Evolutionary conservation across 202 grass and related monocot species (phyloP), one percentile per base, ranked within the genome.

Genomic region (Setaria viridis): DNA sequence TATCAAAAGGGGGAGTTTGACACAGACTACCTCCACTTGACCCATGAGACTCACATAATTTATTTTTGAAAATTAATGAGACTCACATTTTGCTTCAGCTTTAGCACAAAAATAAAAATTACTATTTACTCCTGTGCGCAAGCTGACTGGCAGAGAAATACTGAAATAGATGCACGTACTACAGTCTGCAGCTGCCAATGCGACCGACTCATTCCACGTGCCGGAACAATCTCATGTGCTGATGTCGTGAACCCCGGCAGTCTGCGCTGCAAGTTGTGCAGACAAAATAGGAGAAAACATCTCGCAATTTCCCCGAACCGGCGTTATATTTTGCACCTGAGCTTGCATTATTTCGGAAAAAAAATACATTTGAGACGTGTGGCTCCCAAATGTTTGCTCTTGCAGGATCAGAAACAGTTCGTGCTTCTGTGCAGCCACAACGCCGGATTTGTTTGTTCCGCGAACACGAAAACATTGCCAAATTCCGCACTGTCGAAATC

Each of bases 151-250:
- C 11, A 1, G 1, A 32, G 1, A 19, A 73, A 30, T 33, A 16
- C 6, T 16, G 70, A 49, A 72, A 10, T 53, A 35, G 46, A 53
- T 34, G 70, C 70, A 32, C 21, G 70, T 33, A 15, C 29, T 39
- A 41, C n/a, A 71, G 20, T 20, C 43, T 12, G 62, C 62, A 29
- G 9, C 57, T 11, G 12, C 32, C 14, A 73, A 2, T 33, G 25
- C 21, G 47, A 73, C 46, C 47, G 21, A 74, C 29, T 51, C 65
- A 20, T 68, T 68, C 65, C 66, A 43, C 70, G 14, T 74, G 70
- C 70, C 47, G 6, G 47, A 53, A 53, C 70, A 73, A 6, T 17
- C 10, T 17, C 70, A 73, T 73, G 70, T 73, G 70, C 45, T 2
- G 12, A 13, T 65, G 62, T 65, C 62, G 62, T 7, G 32, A 65